A percentile compares a stretch with the other conserved stretches of the same genome.
These are phyloP conservation scores for Rhodotorula kratochvilovae DNA, from an alignment of 768 basidiomycete genomes.

Conservation along the genomic window DNA sequence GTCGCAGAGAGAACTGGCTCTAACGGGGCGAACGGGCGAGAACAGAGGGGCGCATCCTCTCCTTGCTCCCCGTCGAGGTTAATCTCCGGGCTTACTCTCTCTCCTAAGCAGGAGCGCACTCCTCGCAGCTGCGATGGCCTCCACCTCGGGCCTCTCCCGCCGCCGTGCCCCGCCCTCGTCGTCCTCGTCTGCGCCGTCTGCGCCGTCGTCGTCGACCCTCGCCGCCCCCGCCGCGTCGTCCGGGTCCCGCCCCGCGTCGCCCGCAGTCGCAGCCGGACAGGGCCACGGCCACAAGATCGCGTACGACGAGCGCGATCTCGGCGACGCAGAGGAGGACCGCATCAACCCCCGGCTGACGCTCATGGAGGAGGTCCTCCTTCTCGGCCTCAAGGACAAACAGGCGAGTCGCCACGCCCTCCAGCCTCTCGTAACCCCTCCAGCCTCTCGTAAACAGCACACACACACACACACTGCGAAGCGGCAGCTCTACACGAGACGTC, in stretches of 20 bases:
- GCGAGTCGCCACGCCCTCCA: slow-evolving; percentile 52
- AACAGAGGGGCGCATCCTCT: no score
- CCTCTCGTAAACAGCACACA: no score
- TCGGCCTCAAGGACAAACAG: slow-evolving; percentile 95
- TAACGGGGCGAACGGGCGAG: no score
- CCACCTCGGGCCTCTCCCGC: slow-evolving; percentile 10
- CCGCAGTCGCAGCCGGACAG: background rate
- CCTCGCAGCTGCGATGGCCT: background rate
- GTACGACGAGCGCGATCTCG: slow-evolving; percentile 83
- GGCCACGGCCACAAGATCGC: slow-evolving; percentile 55
- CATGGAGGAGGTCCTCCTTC: slow-evolving; percentile 90
- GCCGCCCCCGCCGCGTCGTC: background rate
- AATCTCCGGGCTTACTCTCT: no score
- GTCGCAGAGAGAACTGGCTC: no score
- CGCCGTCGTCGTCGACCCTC: background rate
- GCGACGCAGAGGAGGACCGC: slow-evolving; percentile 60
- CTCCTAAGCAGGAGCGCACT: no score
- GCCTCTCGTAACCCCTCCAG: no score
- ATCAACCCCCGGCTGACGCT: slow-evolving; percentile 79
- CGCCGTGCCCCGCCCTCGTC: slow-evolving; percentile 5
- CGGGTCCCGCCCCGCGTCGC: background rate
- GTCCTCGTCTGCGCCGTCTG: background rate
- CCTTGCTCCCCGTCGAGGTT: no score
- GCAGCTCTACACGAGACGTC: no score
- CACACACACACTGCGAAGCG: no score